Conservation (phyloP, 202 grass and related monocot genomes). For the Eragrostis tef region DNA sequence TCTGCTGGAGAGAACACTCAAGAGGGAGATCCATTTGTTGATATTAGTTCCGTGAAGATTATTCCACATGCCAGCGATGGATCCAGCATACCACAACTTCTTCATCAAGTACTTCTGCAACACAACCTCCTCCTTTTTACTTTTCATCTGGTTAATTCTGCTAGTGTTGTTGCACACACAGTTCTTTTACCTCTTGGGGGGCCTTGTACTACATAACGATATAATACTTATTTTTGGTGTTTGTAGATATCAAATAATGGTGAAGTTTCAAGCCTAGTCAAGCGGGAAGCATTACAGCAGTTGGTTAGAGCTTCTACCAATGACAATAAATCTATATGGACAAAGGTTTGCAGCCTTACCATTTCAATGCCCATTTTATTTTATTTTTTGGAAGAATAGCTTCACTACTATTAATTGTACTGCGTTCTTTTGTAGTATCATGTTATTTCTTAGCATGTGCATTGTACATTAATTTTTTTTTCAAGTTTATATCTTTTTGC, state of each 20-base stretch:
- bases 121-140: neutral
- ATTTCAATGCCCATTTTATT: conserved; percentile 10
- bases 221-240: neutral
- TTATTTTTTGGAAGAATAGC: neutral
- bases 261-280: conserved; percentile 61
- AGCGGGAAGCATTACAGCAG: conserved; percentile 64
- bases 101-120: conserved; percentile 66
- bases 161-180: neutral
- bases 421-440: neutral
- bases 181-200: neutral
- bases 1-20: conserved; percentile 43
- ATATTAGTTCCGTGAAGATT: conserved; percentile 56
- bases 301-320: conserved; percentile 61
- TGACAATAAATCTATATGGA: conserved; percentile 71
- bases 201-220: conserved; percentile 26
- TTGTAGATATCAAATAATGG: conserved; percentile 62
- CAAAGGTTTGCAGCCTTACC: conserved; percentile 59
- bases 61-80: conserved; percentile 41
- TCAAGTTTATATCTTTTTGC: conserved; percentile 7
- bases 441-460: conserved; percentile 13
- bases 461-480: conserved; percentile 1
- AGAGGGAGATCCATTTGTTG: conserved; percentile 50
- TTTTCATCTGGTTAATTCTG: conserved; percentile 7
- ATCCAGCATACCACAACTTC: conserved; percentile 79
- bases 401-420: conserved; percentile 22